Percentiles rank a stretch among this genome's conserved stretches.
Evolutionary conservation across 495 filamentous ascomycete genomes (phyloP).

Genomic region (Xylaria nigripes): DNA sequence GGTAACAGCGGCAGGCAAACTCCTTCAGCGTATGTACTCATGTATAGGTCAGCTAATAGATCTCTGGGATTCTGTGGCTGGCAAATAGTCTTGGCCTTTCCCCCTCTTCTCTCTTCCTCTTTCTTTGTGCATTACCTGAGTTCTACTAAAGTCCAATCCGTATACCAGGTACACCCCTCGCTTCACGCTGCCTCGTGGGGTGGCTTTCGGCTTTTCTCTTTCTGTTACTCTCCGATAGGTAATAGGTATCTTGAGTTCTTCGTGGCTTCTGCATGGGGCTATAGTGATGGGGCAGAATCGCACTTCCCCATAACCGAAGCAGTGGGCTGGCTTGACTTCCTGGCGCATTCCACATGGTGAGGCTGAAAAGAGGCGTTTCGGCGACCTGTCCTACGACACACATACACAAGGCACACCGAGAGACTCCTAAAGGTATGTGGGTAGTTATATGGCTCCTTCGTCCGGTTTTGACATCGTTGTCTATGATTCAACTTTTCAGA

Average conservation of each 20-base stretch:
- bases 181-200: slow-evolving; percentile 7
- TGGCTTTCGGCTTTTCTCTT: slow-evolving; percentile 1
- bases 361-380: slow-evolving; percentile 22
- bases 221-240: neutral
- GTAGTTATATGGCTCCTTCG: neutral
- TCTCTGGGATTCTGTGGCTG: neutral
- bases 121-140: no score
- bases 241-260: neutral
- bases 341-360: slow-evolving; percentile 22
- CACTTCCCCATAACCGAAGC: neutral
- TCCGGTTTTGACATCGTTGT: neutral
- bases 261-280: neutral
- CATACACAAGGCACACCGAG: neutral
- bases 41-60: neutral
- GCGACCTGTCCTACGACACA: slow-evolving; percentile 4
- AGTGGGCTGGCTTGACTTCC: neutral
- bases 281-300: neutral
- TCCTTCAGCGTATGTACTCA: neutral
- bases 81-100: slow-evolving; percentile 1
- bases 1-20: slow-evolving; percentile 6
- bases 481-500: neutral
- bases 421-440: neutral
- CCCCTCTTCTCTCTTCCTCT: neutral
- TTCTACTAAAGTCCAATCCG: neutral
- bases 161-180: neutral